phyloP scores from a whole-genome alignment of 1,284 basidiomycete species.

The Pyrrhoderma lamaoense region DNA sequence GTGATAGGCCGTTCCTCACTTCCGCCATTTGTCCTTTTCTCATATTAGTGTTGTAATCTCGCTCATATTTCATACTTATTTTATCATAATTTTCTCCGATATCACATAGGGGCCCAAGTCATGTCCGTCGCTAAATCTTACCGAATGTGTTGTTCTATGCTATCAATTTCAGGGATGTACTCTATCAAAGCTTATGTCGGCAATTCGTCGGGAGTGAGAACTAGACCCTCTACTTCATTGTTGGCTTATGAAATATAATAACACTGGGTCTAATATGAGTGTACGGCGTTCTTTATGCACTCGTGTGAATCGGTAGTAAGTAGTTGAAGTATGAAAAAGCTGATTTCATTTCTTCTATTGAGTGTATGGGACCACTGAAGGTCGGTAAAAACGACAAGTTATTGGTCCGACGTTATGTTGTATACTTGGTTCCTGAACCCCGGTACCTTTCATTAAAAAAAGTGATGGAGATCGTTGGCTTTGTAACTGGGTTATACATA shows the following conservation, averaged over 20 bases:
- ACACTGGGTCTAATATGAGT: no score
- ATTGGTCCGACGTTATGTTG: no score
- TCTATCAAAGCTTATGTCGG: not conserved
- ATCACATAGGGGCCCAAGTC: no score
- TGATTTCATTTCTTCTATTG: no score
- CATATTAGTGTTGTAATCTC: no score
- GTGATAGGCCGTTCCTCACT: not conserved
- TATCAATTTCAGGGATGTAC: not conserved
- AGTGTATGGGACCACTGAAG: no score
- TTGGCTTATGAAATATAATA: no score
- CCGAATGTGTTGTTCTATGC: not conserved
- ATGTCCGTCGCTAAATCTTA: not conserved
- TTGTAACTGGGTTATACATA: not conserved
- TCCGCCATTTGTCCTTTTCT: not conserved
- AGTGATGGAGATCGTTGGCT: not conserved
- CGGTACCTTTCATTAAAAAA: conserved; percentile 6
- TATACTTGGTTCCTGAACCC: not conserved
- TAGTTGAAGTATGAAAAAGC: no score
- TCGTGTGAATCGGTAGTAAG: conserved; percentile 1
- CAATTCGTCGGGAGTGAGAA: conserved; percentile 1
- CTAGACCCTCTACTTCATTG: no score
- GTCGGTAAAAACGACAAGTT: no score
- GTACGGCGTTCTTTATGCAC: not conserved
- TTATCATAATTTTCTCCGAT: no score
- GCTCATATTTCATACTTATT: no score